Conservation (phyloP, 2,329 filamentous ascomycete genomes). For the Purpureocillium lavendulum region DNA sequence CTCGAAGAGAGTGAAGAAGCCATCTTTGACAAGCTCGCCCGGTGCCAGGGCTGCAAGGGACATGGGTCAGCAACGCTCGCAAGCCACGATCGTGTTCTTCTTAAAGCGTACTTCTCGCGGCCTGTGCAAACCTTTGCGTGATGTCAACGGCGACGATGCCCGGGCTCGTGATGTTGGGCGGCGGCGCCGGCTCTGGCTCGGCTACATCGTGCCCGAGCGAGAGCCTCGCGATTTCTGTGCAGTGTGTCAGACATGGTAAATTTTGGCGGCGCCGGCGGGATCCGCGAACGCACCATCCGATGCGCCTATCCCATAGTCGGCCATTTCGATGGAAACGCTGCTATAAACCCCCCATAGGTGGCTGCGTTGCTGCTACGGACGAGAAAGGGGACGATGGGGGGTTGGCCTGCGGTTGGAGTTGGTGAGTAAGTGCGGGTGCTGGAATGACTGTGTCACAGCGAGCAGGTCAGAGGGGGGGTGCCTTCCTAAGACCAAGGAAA, state of each 20-base stretch:
- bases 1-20: constrained; percentile 87
- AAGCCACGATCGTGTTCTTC: too few species aligned
- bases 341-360: constrained; percentile 5
- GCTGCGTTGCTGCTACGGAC: not conserved
- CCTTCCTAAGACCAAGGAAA: too few species aligned
- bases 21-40: constrained; percentile 89
- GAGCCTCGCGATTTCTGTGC: constrained; percentile 31
- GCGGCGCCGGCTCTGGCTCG: constrained; percentile 23
- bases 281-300: constrained; percentile 22
- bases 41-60: constrained; percentile 54
- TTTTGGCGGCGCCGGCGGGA: constrained; percentile 1
- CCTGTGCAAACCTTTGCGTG: constrained; percentile 44
- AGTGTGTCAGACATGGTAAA: constrained; percentile 13
- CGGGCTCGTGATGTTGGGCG: constrained; percentile 31
- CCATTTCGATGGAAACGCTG: constrained; percentile 16
- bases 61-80: constrained; percentile 14
- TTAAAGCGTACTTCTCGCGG: constrained; percentile 38
- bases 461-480: too few species aligned
- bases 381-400: too few species aligned
- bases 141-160: constrained; percentile 51
- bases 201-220: constrained; percentile 23
- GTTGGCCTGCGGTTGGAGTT: too few species aligned
- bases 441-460: too few species aligned
- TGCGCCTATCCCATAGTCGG: constrained; percentile 24
- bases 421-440: too few species aligned